A percentile compares a stretch with the other conserved stretches of the same genome.
Conservation (phyloP, 306 rosid species). For the Carpinus fangiana region DNA sequence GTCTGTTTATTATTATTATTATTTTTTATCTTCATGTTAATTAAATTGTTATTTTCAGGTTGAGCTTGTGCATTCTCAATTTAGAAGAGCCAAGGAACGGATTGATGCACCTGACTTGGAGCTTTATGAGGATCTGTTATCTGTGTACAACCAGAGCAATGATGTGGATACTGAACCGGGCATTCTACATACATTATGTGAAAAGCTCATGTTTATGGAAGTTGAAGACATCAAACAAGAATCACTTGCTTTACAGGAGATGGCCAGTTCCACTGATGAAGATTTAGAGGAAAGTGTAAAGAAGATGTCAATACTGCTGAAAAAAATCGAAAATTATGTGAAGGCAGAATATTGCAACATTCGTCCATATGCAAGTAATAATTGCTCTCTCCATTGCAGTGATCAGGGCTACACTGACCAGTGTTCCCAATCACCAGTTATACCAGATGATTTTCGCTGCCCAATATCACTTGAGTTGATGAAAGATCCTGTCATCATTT, state of each 20-base stretch:
- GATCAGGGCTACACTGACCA: conserved; percentile 33
- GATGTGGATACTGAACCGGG: conserved; percentile 44
- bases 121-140: conserved; percentile 53
- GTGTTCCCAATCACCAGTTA: conserved; percentile 41
- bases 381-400: conserved; percentile 34
- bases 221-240: conserved; percentile 64
- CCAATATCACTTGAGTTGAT: conserved; percentile 90
- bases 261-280: conserved; percentile 46
- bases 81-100: conserved; percentile 71
- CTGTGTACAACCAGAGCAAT: conserved; percentile 44
- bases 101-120: conserved; percentile 53
- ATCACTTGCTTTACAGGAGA: conserved; percentile 63
- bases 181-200: conserved; percentile 48
- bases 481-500: conserved; percentile 90
- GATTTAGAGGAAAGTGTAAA: conserved; percentile 53
- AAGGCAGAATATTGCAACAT: conserved; percentile 48
- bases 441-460: conserved; percentile 89
- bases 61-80: conserved; percentile 77
- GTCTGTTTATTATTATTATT: neutral
- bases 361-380: conserved; percentile 30
- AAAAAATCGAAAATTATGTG: conserved; percentile 63
- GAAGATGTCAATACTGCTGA: conserved; percentile 57
- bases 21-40: neutral
- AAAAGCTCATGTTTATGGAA: conserved; percentile 60
- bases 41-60: conserved; percentile 45